Conservation (phyloP, 1,139 yeast species). For the Protomyces inouyei region DNA sequence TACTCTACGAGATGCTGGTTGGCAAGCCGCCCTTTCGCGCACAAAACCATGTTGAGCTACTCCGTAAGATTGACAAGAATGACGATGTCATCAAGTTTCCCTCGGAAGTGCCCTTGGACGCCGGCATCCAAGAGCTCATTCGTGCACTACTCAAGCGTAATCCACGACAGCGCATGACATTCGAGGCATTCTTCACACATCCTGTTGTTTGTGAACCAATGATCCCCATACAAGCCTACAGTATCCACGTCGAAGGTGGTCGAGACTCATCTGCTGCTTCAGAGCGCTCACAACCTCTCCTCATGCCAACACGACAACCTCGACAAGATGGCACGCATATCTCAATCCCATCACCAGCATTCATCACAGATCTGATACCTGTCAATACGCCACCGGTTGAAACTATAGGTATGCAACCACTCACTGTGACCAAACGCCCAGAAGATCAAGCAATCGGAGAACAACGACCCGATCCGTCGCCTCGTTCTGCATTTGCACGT, state of each 20-base stretch:
- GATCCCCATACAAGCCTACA: background rate
- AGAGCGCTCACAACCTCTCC: constrained; percentile 1
- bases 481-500: background rate
- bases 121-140: constrained; percentile 63
- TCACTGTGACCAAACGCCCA: background rate
- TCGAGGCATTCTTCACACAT: constrained; percentile 68
- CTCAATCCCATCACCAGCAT: constrained; percentile 39
- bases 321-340: background rate
- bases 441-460: background rate
- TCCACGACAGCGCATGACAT: constrained; percentile 83
- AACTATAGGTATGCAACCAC: background rate
- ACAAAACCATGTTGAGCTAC: constrained; percentile 80
- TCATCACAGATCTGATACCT: constrained; percentile 24
- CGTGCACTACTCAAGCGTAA: constrained; percentile 71
- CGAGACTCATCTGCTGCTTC: background rate
- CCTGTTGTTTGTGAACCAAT: constrained; percentile 1
- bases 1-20: constrained; percentile 85
- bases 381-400: constrained; percentile 16
- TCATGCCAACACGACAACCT: background rate
- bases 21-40: constrained; percentile 96
- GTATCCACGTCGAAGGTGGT: background rate
- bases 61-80: constrained; percentile 75
- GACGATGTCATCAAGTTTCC: constrained; percentile 78
- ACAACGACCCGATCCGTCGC: background rate
- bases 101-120: constrained; percentile 47